Base-by-base conservation (phyloP, 164 flowering plant genomes). In the Umbilicus rupestris region DNA sequence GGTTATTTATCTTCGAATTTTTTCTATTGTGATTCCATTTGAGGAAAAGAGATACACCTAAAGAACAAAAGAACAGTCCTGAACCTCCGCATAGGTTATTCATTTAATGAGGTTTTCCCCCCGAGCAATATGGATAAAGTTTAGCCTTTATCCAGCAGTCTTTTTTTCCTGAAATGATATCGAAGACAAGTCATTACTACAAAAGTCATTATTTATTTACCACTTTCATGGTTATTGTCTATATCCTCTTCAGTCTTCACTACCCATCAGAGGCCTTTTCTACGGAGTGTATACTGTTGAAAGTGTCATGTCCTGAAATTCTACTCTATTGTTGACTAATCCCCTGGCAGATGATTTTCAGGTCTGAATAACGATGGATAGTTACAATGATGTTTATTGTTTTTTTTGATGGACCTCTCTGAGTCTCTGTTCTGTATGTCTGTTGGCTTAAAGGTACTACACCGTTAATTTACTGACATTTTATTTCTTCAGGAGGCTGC, bases 401-500 rank as follows among this genome's bases (percentile, higher is more conserved):
- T 55, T 55, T 12, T 55, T 5, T 26, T 2, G n/a, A n/a, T n/a
- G 55, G 26, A n/a, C 26, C n/a, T 45, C 15, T 49, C 33, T 26
- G 31, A n/a, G n/a, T n/a, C n/a, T n/a, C n/a, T n/a, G n/a, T 52
- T 52, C 17, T 11, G 31, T 3, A 12, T 55, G 19, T 55, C 55
- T 28, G 57, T 50, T 26, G 33, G 1, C 17, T 26, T 55, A 1
- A 28, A 55, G 10, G 55, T 22, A 20, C 24, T 49, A 20, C 39
- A 60, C 20, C 39, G 31, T 30, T 39, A 12, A 63, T 29, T 29
- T 37, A 39, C 45, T 35, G 11, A 37, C 19, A 37, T 26, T 63
- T 41, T 17, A 37, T 29, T 63, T 37, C 20, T n/a, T 20, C 73
- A 89, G 96, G 88, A 80, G 68, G 83, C 92, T 66, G 71, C 72